phyloP scores from a whole-genome alignment of 1,139 yeast species.

The Blastobotrys apis region DNA sequence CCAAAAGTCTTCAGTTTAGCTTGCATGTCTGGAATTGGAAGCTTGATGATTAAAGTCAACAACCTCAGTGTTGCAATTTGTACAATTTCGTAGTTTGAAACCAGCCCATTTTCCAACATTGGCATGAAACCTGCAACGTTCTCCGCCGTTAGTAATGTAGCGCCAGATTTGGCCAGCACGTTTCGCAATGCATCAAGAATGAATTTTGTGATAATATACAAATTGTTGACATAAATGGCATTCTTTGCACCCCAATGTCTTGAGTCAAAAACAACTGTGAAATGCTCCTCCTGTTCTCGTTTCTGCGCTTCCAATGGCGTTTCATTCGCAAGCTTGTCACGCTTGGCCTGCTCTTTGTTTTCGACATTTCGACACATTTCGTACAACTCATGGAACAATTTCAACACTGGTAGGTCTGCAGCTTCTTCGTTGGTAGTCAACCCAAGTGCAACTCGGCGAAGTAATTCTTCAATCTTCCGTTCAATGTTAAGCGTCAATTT shows the following conservation, averaged over 20 bases:
- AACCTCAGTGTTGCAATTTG: conserved; percentile 64
- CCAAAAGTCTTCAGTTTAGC: conserved; percentile 37
- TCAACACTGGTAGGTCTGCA: conserved; percentile 57
- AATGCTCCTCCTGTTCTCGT: conserved; percentile 43
- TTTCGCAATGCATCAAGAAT: conserved; percentile 73
- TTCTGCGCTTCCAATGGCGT: conserved; percentile 21
- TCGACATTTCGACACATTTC: conserved; percentile 45
- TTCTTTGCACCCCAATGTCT: conserved; percentile 54
- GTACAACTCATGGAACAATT: conserved; percentile 71
- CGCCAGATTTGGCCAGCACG: conserved; percentile 58
- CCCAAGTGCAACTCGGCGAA: conserved; percentile 75
- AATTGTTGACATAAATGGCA: conserved; percentile 48
- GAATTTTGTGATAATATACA: conserved; percentile 56
- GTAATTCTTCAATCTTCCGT: conserved; percentile 71
- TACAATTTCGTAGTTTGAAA: conserved; percentile 70
- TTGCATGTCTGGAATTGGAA: conserved; percentile 58
- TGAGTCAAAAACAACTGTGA: conserved; percentile 62
- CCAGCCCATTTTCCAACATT: conserved; percentile 54
- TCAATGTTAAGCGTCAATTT: conserved; percentile 64
- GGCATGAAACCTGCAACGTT: conserved; percentile 76
- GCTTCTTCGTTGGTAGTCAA: conserved; percentile 61
- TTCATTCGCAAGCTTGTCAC: conserved; percentile 32
- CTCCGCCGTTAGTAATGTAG: conserved; percentile 49
- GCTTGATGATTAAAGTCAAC: conserved; percentile 53
- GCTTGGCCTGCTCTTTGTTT: conserved; percentile 24